Base-by-base conservation (phyloP, 192 early-diverging fungal species). In the Geranomyces variabilis region DNA sequence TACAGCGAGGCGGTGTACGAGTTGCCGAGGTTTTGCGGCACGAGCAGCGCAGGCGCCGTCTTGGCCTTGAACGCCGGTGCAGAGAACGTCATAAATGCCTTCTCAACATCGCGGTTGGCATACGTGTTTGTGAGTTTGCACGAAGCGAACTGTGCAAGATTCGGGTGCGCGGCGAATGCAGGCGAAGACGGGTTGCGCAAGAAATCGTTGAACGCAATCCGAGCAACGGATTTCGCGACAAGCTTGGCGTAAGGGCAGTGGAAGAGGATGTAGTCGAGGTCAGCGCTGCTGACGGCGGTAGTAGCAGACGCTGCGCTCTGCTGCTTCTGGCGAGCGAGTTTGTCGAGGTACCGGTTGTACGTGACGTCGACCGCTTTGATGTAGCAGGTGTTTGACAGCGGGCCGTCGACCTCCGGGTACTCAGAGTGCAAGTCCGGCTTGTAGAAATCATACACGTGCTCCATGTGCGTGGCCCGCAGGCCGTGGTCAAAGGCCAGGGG, bases 181-280 rank as follows among this genome's bases (percentile, higher is more conserved):
- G 51, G 26, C 6, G 51, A 4, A 33, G 58, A 26, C 14, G 58
- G 22, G 76, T 93, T 84, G 57, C 90, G 88, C 61, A 89, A 59
- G 82, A 94, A 95, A 77, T 99, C 97, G 79, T 97, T 96, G 83
- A 91, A 96, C 19, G 85, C 86, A 73, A 96, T 79, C 60, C 97
- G 92, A 49, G 89, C 95, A 80, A 91, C 93, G 33, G 93, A 91
- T 83, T 99, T 99, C 83, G 89, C 90, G 12, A 99, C 95, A 73
- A 98, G 86, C 87, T 99, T 99, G 79, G 91, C 90, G 88, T 98
- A 98, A 41, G 97, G 97, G 59, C 93, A 93, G 86, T 99, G 97
- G 88, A 96, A 97, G 43, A 93, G 86, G 62, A 89, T 51, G 83
- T 93, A 93, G 82, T 96, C 95, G 57, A 92, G 62, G 58, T 77